Conservation (phyloP, 2,329 filamentous ascomycete species). For the Aspergillus chevalieri region DNA sequence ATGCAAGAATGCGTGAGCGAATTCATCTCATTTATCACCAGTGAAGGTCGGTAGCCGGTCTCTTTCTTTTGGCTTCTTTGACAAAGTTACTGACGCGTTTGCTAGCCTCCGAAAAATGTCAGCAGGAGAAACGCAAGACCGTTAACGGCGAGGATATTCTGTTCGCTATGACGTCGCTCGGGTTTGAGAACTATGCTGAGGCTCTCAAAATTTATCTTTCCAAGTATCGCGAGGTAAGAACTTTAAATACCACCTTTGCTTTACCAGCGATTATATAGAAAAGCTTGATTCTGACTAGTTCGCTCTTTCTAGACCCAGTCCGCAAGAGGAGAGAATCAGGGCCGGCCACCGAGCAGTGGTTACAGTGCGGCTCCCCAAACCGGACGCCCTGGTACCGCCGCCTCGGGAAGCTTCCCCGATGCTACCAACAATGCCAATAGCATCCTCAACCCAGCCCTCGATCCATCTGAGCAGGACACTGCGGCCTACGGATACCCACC, state of each 20-base stretch:
- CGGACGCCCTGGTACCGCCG: constrained; percentile 23
- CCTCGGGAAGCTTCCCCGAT: constrained; percentile 32
- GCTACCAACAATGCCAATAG: constrained; percentile 36
- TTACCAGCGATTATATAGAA: not conserved
- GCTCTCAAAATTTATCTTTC: constrained; percentile 96
- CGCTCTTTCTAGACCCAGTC: constrained; percentile 64
- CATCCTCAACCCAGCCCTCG: constrained; percentile 40
- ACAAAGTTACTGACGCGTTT: constrained; percentile 1
- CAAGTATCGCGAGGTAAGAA: constrained; percentile 91
- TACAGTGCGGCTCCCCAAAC: constrained; percentile 27
- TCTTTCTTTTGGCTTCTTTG: constrained; percentile 1
- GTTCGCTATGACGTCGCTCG: constrained; percentile 97
- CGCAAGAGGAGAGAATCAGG: constrained; percentile 61
- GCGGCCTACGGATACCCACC: constrained; percentile 41
- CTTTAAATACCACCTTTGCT: constrained; percentile 20
- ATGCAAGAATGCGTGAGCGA: constrained; percentile 99
- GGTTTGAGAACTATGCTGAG: constrained; percentile 98
- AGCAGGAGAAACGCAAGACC: constrained; percentile 98
- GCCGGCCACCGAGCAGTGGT: constrained; percentile 48
- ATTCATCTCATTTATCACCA: constrained; percentile 99
- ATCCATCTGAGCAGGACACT: constrained; percentile 41
- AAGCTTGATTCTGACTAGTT: constrained; percentile 46
- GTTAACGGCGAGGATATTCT: constrained; percentile 98
- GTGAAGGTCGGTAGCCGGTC: constrained; percentile 66
- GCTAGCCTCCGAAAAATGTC: constrained; percentile 94